Percentiles rank a stretch among this genome's conserved stretches.
phyloP scores from a whole-genome alignment of 441 rosid genomes.

The Gossypium laxum region DNA sequence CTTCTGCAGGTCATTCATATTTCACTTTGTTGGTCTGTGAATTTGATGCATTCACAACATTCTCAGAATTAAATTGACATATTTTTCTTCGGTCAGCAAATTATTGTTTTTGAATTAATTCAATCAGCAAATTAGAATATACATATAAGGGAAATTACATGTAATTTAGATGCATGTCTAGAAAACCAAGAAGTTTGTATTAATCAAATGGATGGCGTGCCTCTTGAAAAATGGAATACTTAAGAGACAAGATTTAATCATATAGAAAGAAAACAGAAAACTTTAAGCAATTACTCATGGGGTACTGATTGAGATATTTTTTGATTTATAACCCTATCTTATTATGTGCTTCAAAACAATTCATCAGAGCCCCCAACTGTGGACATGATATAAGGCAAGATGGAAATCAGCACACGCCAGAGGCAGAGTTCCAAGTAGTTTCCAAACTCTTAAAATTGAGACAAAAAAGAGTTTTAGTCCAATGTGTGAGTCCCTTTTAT shows the following conservation, averaged over 20 bases:
- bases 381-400: neutral
- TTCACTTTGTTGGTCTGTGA: neutral
- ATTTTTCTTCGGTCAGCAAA: conserved; percentile 1
- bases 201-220: neutral
- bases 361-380: neutral
- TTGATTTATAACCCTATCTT: neutral
- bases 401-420: neutral
- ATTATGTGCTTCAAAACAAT: neutral
- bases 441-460: conserved; percentile 1
- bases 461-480: neutral
- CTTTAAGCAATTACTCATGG: neutral
- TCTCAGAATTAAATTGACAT: neutral
- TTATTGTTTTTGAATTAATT: neutral
- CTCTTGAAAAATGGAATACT: neutral
- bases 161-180: neutral
- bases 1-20: neutral
- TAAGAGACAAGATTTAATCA: neutral
- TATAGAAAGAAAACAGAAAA: neutral
- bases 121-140: neutral
- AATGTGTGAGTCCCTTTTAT: neutral
- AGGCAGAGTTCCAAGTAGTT: neutral
- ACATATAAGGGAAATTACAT: neutral
- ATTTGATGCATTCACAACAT: conserved; percentile 4
- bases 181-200: neutral
- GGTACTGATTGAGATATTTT: neutral